phyloP scores from a whole-genome alignment of 805 yeast genomes.

The Priceomyces fermenticarens region DNA sequence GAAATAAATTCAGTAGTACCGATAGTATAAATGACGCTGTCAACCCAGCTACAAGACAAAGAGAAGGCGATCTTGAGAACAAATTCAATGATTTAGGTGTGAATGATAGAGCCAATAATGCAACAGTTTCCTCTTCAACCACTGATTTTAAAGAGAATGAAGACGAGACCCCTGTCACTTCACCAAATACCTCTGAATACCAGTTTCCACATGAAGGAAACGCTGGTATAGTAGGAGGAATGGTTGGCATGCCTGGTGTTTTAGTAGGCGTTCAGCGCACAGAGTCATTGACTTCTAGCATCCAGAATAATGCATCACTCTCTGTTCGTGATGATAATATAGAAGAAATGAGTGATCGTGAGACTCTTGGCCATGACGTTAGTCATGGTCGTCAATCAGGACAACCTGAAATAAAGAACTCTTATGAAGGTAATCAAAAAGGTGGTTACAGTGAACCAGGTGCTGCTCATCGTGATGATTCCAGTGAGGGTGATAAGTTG shows the following conservation, averaged over 20 bases:
- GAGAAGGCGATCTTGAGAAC: slow-evolving; percentile 18
- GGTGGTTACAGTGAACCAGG: not conserved
- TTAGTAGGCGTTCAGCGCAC: slow-evolving; percentile 56
- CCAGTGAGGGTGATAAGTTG: slow-evolving; percentile 35
- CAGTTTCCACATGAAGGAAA: slow-evolving; percentile 34
- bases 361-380: slow-evolving; percentile 32
- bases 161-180: slow-evolving; percentile 45
- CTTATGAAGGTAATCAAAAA: slow-evolving; percentile 6
- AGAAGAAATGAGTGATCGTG: slow-evolving; percentile 43
- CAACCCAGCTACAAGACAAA: slow-evolving; percentile 21
- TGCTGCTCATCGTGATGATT: slow-evolving; percentile 13
- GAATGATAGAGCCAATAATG: slow-evolving; percentile 15
- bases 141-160: slow-evolving; percentile 27
- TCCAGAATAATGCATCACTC: slow-evolving; percentile 86
- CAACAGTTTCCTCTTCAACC: slow-evolving; percentile 37
- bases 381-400: slow-evolving; percentile 9
- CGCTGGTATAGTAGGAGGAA: slow-evolving; percentile 34
- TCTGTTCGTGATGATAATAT: slow-evolving; percentile 77
- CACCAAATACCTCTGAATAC: slow-evolving; percentile 49
- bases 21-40: slow-evolving; percentile 14
- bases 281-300: slow-evolving; percentile 83
- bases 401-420: slow-evolving; percentile 13
- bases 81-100: slow-evolving; percentile 4
- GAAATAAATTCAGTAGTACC: slow-evolving; percentile 26
- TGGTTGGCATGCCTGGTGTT: slow-evolving; percentile 45